Evolutionary conservation across 2,329 filamentous ascomycete genomes (phyloP).

Genomic region (Ophiosphaerella herpotricha): DNA sequence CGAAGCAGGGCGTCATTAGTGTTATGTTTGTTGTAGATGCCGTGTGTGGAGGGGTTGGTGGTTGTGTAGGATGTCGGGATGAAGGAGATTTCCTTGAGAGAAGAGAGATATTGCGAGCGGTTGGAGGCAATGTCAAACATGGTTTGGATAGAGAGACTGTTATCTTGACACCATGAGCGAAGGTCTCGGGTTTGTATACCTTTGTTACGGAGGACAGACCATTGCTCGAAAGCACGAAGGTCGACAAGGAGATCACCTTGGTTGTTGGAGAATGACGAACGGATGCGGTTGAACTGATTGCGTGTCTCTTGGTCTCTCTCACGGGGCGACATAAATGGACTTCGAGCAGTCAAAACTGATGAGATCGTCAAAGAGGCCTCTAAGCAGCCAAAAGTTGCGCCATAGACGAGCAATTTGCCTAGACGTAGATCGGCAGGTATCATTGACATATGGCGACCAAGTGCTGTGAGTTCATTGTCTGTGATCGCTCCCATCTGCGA

Average conservation of each 20-base stretch:
- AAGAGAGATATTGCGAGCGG: slow-evolving; percentile 80
- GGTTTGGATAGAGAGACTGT: slow-evolving; percentile 82
- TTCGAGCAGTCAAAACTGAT: slow-evolving; percentile 85
- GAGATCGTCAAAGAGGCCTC: slow-evolving; percentile 88
- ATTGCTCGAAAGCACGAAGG: slow-evolving; percentile 80
- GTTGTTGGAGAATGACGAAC: slow-evolving; percentile 71
- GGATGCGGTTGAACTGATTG: slow-evolving; percentile 77
- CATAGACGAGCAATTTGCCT: slow-evolving; percentile 94
- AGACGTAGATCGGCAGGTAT: slow-evolving; percentile 92
- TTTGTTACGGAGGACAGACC: slow-evolving; percentile 69
- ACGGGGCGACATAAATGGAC: slow-evolving; percentile 82
- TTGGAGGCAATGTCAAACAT: slow-evolving; percentile 89
- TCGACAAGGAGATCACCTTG: slow-evolving; percentile 91
- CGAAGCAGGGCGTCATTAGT: slow-evolving; percentile 53
- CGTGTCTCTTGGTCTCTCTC: slow-evolving; percentile 83
- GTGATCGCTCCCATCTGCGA: slow-evolving; percentile 87
- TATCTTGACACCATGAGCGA: slow-evolving; percentile 78
- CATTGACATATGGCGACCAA: slow-evolving; percentile 91
- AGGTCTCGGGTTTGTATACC: slow-evolving; percentile 63
- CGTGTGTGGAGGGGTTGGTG: slow-evolving; percentile 28
- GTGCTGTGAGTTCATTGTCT: slow-evolving; percentile 82
- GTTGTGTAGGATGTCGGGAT: slow-evolving; percentile 54
- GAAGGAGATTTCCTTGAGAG: slow-evolving; percentile 85
- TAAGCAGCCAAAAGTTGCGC: slow-evolving; percentile 89
- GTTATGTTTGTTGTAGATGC: slow-evolving; percentile 55